Base-by-base conservation (phyloP, 73 alveolate genomes). In the Paramecium primaurelia region DNA sequence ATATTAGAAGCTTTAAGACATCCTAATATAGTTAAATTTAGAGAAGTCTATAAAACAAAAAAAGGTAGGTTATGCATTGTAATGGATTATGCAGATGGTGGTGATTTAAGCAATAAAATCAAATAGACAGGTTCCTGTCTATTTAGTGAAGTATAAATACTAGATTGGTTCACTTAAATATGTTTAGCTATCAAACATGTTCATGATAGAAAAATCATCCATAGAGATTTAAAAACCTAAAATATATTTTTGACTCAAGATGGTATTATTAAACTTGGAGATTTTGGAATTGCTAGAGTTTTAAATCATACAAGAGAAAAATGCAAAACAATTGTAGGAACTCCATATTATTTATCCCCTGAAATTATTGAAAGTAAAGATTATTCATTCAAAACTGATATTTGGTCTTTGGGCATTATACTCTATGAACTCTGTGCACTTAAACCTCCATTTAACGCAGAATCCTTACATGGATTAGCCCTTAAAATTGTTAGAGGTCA, bases 311-410 rank as follows among this genome's bases (percentile, higher is more conserved):
- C 99, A 0, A 89, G 95, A 89, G 98, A 96, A 49, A 94, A 97
- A 64, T 98, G 99, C 38, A 94, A 87, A 59, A 96, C 99, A 7
- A 93, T 94, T 51, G 98, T 98, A 45, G 99, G 99, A 22, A 97
- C 99, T 12, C 99, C 99, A 1, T 97, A 97, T 88, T 97, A 97
- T 77, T 92, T 96, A 59, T 87, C 99, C 5, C 99, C 99, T 26
- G 99, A 98, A 92, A 98, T 98, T 44, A 95, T 98, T 9, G 97
- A 94, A 77, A 93, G 92, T 75, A 95, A 93, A 85, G 99, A 98
- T 14, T 97, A 97, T 68, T 80, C 94, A 51, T 97, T 97, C 71
- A 93, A 96, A 86, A 89, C 97, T 58, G 99, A 97, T 73, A 93
- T 97, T 12, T 97, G 99, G 99, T 95, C 98, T 3, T 88, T 97